A percentile compares a stretch with the other conserved stretches of the same genome.
phyloP scores from a whole-genome alignment of 345 rosid genomes.

The Erodium maritimum region DNA sequence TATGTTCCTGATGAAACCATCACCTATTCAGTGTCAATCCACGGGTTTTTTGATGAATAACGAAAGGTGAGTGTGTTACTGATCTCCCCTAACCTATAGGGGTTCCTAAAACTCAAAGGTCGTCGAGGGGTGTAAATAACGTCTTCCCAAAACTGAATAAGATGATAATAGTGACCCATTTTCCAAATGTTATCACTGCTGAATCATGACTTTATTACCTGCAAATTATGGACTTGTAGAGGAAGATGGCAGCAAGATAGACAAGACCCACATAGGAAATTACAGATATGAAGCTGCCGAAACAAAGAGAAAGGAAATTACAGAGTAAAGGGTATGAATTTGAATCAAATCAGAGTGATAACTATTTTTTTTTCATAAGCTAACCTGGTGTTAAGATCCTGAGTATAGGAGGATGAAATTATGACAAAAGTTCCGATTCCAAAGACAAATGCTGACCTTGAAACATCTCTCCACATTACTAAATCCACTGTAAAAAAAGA shows the following conservation, averaged over 20 bases:
- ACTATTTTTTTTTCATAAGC: neutral
- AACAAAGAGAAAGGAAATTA: conserved; percentile 4
- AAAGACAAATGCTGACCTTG: conserved; percentile 66
- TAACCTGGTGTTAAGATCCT: conserved; percentile 66
- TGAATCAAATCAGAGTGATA: neutral
- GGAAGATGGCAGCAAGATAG: conserved; percentile 62
- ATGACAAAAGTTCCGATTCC: conserved; percentile 68
- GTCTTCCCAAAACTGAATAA: too few species aligned
- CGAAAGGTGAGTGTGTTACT: too few species aligned
- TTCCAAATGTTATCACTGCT: neutral
- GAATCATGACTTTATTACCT: conserved; percentile 27
- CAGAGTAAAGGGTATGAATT: neutral
- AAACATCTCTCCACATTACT: conserved; percentile 85
- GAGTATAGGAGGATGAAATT: conserved; percentile 64
- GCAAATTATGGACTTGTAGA: conserved; percentile 47
- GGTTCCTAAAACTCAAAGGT: too few species aligned
- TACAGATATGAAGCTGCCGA: conserved; percentile 81
- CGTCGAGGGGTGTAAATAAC: too few species aligned
- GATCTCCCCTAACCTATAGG: too few species aligned
- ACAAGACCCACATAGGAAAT: conserved; percentile 67
- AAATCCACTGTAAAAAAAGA: conserved; percentile 55
- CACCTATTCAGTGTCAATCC: too few species aligned
- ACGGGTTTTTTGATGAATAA: too few species aligned
- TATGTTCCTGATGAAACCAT: too few species aligned
- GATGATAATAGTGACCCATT: neutral